phyloP scores from a whole-genome alignment of 768 basidiomycete genomes.

The Antrodiella citrinella region DNA sequence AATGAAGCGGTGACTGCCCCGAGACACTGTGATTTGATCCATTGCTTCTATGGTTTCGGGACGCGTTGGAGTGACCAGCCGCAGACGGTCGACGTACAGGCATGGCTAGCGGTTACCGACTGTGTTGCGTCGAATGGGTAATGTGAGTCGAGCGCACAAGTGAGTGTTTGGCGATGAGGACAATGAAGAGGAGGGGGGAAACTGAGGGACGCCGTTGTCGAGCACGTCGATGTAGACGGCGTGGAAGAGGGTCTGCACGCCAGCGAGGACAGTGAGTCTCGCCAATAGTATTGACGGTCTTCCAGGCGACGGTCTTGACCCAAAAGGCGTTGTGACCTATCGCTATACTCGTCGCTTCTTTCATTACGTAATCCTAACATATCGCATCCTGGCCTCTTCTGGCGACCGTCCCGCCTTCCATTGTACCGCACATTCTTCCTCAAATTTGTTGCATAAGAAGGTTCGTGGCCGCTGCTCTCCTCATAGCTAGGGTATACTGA shows the following conservation, averaged over 20 bases:
- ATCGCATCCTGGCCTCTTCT: background rate
- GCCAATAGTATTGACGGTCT: too few relatives aligned
- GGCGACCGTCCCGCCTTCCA: background rate
- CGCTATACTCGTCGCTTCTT: background rate
- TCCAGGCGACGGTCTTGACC: too few relatives aligned
- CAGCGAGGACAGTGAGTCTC: background rate
- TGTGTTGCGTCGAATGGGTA: too few relatives aligned
- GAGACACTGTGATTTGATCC: slow-evolving; percentile 38
- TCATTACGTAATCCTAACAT: background rate
- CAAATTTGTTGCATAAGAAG: too few relatives aligned
- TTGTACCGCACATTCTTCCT: background rate
- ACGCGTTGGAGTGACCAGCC: slow-evolving; percentile 31
- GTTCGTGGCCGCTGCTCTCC: too few relatives aligned
- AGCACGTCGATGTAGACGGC: background rate
- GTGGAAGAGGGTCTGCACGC: background rate
- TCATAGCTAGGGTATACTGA: too few relatives aligned
- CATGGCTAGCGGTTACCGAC: slow-evolving; percentile 15
- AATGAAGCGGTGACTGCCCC: slow-evolving; percentile 10
- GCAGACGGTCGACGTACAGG: slow-evolving; percentile 60
- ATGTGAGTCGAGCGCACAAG: too few relatives aligned
- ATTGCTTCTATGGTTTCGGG: slow-evolving; percentile 52
- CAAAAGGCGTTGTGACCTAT: too few relatives aligned
- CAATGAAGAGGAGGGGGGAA: background rate
- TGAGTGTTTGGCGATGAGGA: background rate
- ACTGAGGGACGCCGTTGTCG: background rate